Conservation (phyloP, 805 yeast genomes). For the Starmerella bombicola region DNA sequence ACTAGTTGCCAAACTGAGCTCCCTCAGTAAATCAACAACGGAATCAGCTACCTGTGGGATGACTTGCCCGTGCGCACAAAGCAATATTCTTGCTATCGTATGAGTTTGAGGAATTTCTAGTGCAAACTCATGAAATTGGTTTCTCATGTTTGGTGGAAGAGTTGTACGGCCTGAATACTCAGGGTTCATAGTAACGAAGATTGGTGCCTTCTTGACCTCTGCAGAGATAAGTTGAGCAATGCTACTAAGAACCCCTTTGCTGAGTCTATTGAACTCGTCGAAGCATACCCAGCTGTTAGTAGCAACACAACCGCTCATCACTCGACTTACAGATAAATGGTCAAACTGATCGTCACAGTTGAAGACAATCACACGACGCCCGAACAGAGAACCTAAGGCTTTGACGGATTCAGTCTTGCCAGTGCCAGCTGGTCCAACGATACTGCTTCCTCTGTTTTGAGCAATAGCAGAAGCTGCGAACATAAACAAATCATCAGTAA, state of each 20-base stretch:
- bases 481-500: constrained; percentile 49
- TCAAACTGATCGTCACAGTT: constrained; percentile 88
- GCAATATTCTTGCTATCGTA: constrained; percentile 56
- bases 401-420: constrained; percentile 90
- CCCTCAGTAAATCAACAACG: constrained; percentile 44
- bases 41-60: constrained; percentile 36
- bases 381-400: constrained; percentile 66
- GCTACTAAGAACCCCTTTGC: constrained; percentile 61
- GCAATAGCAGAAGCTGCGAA: constrained; percentile 63
- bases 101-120: constrained; percentile 61
- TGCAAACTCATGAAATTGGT: constrained; percentile 61
- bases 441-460: constrained; percentile 73
- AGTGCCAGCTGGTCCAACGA: constrained; percentile 95
- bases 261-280: constrained; percentile 83
- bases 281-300: constrained; percentile 93
- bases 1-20: constrained; percentile 35
- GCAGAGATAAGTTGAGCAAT: constrained; percentile 67
- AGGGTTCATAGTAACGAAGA: constrained; percentile 88
- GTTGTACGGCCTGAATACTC: constrained; percentile 70
- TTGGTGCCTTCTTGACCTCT: constrained; percentile 41
- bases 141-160: constrained; percentile 76
- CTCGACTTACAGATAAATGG: constrained; percentile 61
- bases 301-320: constrained; percentile 64
- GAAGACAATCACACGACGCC: constrained; percentile 71
- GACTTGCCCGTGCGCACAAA: constrained; percentile 51